These are phyloP conservation scores for Miamiensis avidus DNA, from an alignment of 169 alveolate genomes.

Conservation along the genomic window DNA sequence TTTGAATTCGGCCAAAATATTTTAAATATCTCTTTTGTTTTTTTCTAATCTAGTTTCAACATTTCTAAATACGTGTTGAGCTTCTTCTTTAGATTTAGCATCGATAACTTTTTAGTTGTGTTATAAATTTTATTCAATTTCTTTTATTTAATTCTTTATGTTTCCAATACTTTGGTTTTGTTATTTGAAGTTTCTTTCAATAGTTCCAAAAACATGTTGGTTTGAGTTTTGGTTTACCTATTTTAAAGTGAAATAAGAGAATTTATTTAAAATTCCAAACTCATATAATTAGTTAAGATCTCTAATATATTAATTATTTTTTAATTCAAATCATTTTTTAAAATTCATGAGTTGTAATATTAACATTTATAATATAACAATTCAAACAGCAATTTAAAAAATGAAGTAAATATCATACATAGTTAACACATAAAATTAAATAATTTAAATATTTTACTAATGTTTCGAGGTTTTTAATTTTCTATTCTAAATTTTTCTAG, in stretches of 20 bases:
- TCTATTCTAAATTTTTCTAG: conserved; percentile 1
- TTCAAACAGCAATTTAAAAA: no score
- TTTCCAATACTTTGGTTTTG: not conserved
- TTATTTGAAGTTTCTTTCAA: conserved; percentile 21
- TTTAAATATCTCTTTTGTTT: conserved; percentile 22
- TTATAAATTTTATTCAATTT: conserved; percentile 1
- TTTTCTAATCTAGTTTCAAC: conserved; percentile 9
- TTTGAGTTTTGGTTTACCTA: not conserved
- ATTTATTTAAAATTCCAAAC: no score
- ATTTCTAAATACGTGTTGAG: conserved; percentile 11
- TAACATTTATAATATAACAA: no score
- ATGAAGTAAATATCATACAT: no score
- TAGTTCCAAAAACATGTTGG: conserved; percentile 15
- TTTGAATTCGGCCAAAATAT: conserved; percentile 19
- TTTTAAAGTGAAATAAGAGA: no score
- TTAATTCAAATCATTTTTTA: no score
- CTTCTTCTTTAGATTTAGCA: conserved; percentile 7
- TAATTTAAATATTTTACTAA: not conserved
- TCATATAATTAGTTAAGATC: no score
- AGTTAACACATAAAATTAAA: not conserved
- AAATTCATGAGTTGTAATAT: no score
- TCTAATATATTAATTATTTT: no score
- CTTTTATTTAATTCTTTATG: not conserved
- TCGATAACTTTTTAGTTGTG: conserved; percentile 3
- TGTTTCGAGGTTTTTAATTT: conserved; percentile 4